Evolutionary conservation across 1,284 basidiomycete genomes (phyloP).

Genomic region (Veloporphyrellus conicus): DNA sequence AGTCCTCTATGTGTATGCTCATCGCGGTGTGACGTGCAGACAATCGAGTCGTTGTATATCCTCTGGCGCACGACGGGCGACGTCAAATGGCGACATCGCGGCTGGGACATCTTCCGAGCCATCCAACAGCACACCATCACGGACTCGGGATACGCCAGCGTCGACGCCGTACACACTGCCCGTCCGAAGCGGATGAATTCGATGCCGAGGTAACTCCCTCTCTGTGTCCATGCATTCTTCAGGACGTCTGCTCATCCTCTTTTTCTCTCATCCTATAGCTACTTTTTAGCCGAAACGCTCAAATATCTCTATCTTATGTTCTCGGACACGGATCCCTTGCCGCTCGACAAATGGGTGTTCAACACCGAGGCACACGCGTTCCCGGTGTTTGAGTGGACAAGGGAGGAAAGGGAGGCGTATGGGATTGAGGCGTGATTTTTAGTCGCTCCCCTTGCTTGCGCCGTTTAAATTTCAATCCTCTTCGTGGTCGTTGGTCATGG

Average conservation of each 20-base stretch:
- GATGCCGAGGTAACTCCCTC: slow-evolving; percentile 13
- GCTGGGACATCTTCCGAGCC: slow-evolving; percentile 71
- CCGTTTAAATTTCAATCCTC: too few relatives aligned
- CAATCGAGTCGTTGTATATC: slow-evolving; percentile 64
- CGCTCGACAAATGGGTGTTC: slow-evolving; percentile 74
- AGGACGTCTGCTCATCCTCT: background rate
- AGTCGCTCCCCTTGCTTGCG: too few relatives aligned
- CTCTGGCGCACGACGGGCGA: slow-evolving; percentile 71
- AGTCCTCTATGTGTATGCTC: background rate
- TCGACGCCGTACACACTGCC: slow-evolving; percentile 44
- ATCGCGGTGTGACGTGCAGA: slow-evolving; percentile 35
- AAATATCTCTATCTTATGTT: slow-evolving; percentile 69
- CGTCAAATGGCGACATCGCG: slow-evolving; percentile 66
- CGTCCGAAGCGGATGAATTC: slow-evolving; percentile 20
- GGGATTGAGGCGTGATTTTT: slow-evolving; percentile 17
- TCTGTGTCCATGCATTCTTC: background rate
- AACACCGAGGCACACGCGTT: slow-evolving; percentile 83
- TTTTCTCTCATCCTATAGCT: slow-evolving; percentile 37
- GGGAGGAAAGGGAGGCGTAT: slow-evolving; percentile 44
- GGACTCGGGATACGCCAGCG: slow-evolving; percentile 53
- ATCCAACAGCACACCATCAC: slow-evolving; percentile 58
- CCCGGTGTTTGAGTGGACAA: slow-evolving; percentile 68
- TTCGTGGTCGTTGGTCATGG: too few relatives aligned
- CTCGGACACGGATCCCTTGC: slow-evolving; percentile 51
- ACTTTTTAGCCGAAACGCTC: slow-evolving; percentile 69